Evolutionary conservation across 2,329 filamentous ascomycete genomes (phyloP), one percentile per base, ranked within the genome.

Genomic region (Colletotrichum spaethianum): DNA sequence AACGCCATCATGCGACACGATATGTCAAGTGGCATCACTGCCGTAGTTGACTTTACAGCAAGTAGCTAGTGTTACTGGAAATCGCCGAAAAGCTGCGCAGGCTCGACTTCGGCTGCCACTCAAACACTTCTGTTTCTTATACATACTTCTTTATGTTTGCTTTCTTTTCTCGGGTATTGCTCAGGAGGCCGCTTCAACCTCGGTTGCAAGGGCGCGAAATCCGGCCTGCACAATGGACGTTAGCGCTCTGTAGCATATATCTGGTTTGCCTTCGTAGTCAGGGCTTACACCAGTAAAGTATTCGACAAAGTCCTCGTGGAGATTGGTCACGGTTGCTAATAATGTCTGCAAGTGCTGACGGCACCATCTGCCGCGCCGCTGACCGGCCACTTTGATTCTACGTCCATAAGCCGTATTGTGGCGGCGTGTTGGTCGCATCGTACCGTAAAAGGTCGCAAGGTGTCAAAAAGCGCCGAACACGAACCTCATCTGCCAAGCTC

Each of bases 381-480:
- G 62, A 31, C 62, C 38, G 31, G 62, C 46, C 57, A 62, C n/a
- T 33, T 63, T n/a, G 26, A 1, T 40, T 50, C 38, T 46, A 63
- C 31, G 23, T 26, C 31, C 57, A 66, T 55, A 55, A 42, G 67
- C 55, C 31, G 46, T 61, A 48, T 56, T 31, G 62, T 31, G 56
- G 36, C 46, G 33, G 42, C 53, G 28, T 57, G 40, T 60, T 56
- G 50, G 65, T 60, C 59, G 42, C 36, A 53, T 67, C 52, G 64
- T 42, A 42, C 46, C 23, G 57, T 44, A 16, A 26, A 28, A 38
- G 20, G 31, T 69, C 65, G 38, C 67, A n/a, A 69, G 44, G 28
- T 26, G 65, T 46, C 44, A 46, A 60, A 60, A 42, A 28, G 23
- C 69, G 46, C 59, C 69, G 31, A 69, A 64, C 59, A 72, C 59